Percentiles rank a stretch among this genome's conserved stretches.
These are phyloP conservation scores for Botrytis hyacinthi DNA, from an alignment of 2,329 filamentous ascomycete genomes.

Conservation along the genomic window DNA sequence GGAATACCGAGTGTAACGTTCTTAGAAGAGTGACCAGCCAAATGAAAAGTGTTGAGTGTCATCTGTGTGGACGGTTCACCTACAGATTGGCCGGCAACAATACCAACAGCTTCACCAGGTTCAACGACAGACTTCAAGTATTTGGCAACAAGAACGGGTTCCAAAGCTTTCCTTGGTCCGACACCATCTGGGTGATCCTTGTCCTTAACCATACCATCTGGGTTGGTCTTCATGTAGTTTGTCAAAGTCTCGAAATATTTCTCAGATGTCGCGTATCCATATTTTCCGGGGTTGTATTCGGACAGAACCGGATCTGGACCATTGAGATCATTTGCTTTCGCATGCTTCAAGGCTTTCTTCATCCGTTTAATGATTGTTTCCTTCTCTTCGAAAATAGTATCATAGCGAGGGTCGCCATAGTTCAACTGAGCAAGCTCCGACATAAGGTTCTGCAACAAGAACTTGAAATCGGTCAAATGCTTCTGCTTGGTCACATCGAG, in stretches of 20 bases:
- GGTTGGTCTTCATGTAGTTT: slow-evolving; percentile 77
- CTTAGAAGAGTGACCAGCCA: slow-evolving; percentile 96
- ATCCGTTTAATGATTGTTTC: slow-evolving; percentile 64
- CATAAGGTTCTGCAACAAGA: slow-evolving; percentile 80
- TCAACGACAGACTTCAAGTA: slow-evolving; percentile 91
- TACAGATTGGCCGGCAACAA: slow-evolving; percentile 93
- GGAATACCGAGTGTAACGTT: slow-evolving; percentile 99
- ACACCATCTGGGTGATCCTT: slow-evolving; percentile 42
- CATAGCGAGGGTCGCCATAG: slow-evolving; percentile 56
- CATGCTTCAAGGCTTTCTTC: slow-evolving; percentile 77
- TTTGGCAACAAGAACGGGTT: slow-evolving; percentile 83
- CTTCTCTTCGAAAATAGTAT: slow-evolving; percentile 61
- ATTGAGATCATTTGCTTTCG: slow-evolving; percentile 54
- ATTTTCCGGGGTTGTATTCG: slow-evolving; percentile 70
- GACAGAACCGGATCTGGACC: slow-evolving; percentile 69
- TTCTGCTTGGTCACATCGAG: slow-evolving; percentile 92
- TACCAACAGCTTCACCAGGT: slow-evolving; percentile 92
- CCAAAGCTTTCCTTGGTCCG: slow-evolving; percentile 47
- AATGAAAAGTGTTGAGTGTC: slow-evolving; percentile 99
- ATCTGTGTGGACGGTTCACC: slow-evolving; percentile 98
- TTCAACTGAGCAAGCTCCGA: slow-evolving; percentile 77
- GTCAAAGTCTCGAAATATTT: slow-evolving; percentile 71
- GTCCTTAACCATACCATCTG: slow-evolving; percentile 56
- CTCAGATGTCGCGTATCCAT: slow-evolving; percentile 86
- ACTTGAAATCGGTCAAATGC: slow-evolving; percentile 86